phyloP scores from a whole-genome alignment of 1,284 basidiomycete species.

The Pseudozyma hubeiensis region DNA sequence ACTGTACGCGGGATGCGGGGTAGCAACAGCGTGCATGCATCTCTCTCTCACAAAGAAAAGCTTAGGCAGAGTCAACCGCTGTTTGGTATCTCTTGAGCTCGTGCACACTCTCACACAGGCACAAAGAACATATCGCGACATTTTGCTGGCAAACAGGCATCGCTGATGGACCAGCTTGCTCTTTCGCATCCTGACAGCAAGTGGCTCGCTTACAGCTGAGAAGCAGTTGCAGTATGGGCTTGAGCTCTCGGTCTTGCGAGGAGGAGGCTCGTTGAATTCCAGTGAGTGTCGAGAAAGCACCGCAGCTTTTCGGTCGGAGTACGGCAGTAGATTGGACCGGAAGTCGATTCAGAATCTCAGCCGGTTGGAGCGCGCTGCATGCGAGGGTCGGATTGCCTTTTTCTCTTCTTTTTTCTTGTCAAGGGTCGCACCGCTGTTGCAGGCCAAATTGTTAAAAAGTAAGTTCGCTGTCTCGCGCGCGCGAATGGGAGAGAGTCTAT shows the following conservation, averaged over 20 bases:
- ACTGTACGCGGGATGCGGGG: neutral
- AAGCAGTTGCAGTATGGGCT: no score
- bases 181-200: no score
- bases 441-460: neutral
- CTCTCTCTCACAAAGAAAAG: neutral
- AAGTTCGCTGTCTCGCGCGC: neutral
- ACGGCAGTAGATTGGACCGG: conserved; percentile 2
- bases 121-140: no score
- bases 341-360: neutral
- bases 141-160: no score
- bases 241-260: no score
- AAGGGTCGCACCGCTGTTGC: neutral
- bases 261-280: no score
- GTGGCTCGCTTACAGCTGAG: no score
- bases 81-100: no score
- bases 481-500: conserved; percentile 21
- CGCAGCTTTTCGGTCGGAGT: neutral
- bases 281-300: neutral
- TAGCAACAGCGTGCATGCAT: neutral
- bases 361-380: neutral
- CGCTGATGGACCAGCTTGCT: no score
- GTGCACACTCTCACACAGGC: no score
- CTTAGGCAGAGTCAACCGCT: neutral
- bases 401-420: neutral
- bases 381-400: neutral